Evolutionary conservation across 768 basidiomycete genomes (phyloP).

Genomic region (Auricularia cornea): DNA sequence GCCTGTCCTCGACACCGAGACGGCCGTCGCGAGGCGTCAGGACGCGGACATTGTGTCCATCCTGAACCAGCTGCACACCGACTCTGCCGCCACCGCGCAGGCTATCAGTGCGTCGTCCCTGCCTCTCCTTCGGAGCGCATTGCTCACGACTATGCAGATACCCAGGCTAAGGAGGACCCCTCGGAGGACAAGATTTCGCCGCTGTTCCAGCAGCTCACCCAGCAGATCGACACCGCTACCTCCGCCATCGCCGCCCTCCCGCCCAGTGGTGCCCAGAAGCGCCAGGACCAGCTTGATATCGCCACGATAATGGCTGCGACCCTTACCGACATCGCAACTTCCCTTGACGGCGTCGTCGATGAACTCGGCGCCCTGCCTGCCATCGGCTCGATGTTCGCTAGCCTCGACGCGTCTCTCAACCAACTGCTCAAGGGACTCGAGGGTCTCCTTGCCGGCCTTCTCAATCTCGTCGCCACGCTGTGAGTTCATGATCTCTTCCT

Average conservation of each 20-base stretch:
- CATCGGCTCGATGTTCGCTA: slow-evolving; percentile 16
- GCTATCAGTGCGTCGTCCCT: slow-evolving; percentile 14
- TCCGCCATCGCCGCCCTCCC: slow-evolving; percentile 13
- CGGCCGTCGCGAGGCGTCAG: slow-evolving; percentile 4
- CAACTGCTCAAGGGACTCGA: slow-evolving; percentile 20
- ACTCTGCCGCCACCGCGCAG: slow-evolving; percentile 14
- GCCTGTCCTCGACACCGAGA: not conserved
- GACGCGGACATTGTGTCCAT: slow-evolving; percentile 16
- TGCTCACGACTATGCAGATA: not conserved
- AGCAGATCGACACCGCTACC: slow-evolving; percentile 16
- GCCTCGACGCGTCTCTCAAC: slow-evolving; percentile 20
- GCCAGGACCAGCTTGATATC: slow-evolving; percentile 18
- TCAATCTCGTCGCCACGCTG: slow-evolving; percentile 21
- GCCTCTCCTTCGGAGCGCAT: slow-evolving; percentile 5
- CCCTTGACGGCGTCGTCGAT: slow-evolving; percentile 15
- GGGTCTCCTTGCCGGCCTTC: slow-evolving; percentile 20
- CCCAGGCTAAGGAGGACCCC: slow-evolving; percentile 6
- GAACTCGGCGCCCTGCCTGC: slow-evolving; percentile 7
- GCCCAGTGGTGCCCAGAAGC: slow-evolving; percentile 8
- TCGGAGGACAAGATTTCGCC: slow-evolving; percentile 16
- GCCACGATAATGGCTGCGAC: slow-evolving; percentile 19
- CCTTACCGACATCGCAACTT: slow-evolving; percentile 17
- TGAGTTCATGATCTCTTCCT: slow-evolving; percentile 4
- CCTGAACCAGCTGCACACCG: slow-evolving; percentile 14
- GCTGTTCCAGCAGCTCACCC: slow-evolving; percentile 16